Percentiles rank a stretch among this genome's conserved stretches.
Conservation (phyloP, 2,329 filamentous ascomycete genomes). For the Scedosporium apiospermum region DNA sequence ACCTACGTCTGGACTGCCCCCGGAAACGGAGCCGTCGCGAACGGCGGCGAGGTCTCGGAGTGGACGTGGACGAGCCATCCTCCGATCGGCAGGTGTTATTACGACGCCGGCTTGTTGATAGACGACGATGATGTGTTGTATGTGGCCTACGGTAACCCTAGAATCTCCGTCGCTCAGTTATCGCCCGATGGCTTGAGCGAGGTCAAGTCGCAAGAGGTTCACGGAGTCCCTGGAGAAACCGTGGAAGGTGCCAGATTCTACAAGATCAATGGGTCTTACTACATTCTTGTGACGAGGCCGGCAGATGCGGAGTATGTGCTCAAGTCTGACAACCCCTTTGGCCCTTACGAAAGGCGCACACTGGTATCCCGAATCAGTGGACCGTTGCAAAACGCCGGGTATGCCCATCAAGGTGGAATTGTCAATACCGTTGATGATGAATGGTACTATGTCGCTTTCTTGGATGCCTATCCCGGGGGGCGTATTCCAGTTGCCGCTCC, state of each 20-base stretch:
- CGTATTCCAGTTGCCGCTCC: constrained; percentile 45
- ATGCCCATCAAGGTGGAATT: constrained; percentile 43
- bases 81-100: constrained; percentile 35
- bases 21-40: constrained; percentile 19
- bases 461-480: constrained; percentile 42
- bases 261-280: constrained; percentile 45
- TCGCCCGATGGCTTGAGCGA: constrained; percentile 31
- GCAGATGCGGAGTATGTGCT: constrained; percentile 4
- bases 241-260: constrained; percentile 48
- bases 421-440: constrained; percentile 37
- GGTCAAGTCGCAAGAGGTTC: constrained; percentile 34
- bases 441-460: constrained; percentile 51
- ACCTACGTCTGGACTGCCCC: constrained; percentile 44
- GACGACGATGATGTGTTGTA: constrained; percentile 52
- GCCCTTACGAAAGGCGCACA: constrained; percentile 5
- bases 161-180: constrained; percentile 41
- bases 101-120: constrained; percentile 47
- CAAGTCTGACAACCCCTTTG: background rate
- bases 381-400: constrained; percentile 19
- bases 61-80: constrained; percentile 10
- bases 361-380: background rate
- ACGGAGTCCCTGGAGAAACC: constrained; percentile 13
- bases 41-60: constrained; percentile 29
- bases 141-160: constrained; percentile 40
- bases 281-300: constrained; percentile 30